Conservation (phyloP, 106 monocot genomes). For the Cymbidium sinense region DNA sequence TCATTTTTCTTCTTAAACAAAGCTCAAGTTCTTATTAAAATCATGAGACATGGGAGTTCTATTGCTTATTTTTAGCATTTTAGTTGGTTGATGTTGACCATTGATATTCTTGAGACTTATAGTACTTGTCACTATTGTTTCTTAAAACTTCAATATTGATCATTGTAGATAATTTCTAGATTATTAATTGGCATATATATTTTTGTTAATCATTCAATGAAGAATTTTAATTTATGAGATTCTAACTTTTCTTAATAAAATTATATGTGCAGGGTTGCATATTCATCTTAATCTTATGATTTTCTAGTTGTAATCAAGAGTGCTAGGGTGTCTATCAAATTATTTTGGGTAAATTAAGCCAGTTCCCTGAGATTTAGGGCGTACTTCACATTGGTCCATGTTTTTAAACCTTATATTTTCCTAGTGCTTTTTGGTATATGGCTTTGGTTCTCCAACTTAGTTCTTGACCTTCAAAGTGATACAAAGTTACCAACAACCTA, state of each 20-base stretch:
- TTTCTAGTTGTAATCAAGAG: not conserved
- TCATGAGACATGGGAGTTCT: not conserved
- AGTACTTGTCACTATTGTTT: no score
- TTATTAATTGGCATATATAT: not conserved
- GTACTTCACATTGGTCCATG: not conserved
- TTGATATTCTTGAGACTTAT: not conserved
- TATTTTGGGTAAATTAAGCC: not conserved
- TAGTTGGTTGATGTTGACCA: not conserved
- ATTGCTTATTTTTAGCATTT: not conserved
- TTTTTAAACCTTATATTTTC: not conserved
- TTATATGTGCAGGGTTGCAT: not conserved
- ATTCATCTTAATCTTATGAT: not conserved
- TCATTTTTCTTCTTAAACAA: not conserved
- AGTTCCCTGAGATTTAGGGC: not conserved
- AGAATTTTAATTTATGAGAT: not conserved
- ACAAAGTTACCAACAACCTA: not conserved
- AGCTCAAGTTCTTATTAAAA: not conserved
- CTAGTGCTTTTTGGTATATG: not conserved
- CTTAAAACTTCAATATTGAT: not conserved
- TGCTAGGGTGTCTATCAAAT: not conserved
- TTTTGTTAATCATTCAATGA: not conserved
- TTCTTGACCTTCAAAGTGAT: not conserved
- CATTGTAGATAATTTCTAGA: not conserved
- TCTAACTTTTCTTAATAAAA: not conserved
- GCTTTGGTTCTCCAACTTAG: not conserved